Evolutionary conservation across 2,329 filamentous ascomycete genomes (phyloP), one percentile per base, ranked within the genome.

Genomic region (Madurella fahalii): DNA sequence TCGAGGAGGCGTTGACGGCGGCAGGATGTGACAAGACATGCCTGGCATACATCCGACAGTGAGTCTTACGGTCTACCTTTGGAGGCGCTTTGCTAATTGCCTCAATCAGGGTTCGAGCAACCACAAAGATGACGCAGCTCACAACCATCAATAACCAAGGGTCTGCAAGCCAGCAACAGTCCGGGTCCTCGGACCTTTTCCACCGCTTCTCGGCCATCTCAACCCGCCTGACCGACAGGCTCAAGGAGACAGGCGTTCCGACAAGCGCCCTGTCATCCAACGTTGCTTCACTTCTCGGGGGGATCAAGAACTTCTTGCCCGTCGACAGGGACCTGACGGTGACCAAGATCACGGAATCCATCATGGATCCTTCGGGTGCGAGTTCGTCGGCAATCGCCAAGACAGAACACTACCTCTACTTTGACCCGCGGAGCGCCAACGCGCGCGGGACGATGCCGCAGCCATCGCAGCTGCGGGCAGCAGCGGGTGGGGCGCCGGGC

Each of bases 111-210:
- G 90, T 97, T 50, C 90, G 93, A 57, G 90, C 95, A 61, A 91
- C 95, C 48, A 97, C 93, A 5, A 90, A 94, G 60, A 96, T 97
- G 90, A 97, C 93, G 13, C 96, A 97, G 83, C 88, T 99, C 70
- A 90, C 92, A 4, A 95, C 92, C 1, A 86, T 92, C 58, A 94
- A 93, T 59, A 86, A 86, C 31, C 85, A 89, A 9, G 77, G 80
- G 13, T 78, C 87, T 57, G 78, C 87, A 57, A 77, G 81, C 16
- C 80, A 86, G 63, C 82, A 83, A 61, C 70, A 71, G 61, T 70
- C 76, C 9, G 72, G 77, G 16, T 84, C 89, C 3, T 85, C 82
- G 5, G 90, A 96, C 64, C 80, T 99, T 15, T 96, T 99, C 75
- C 87, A 90, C 17, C 91, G 92, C 46, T 96, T 99, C 75, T 94